Conservation (phyloP, 345 rosid genomes). For the Crucihimalaya himalaica region DNA sequence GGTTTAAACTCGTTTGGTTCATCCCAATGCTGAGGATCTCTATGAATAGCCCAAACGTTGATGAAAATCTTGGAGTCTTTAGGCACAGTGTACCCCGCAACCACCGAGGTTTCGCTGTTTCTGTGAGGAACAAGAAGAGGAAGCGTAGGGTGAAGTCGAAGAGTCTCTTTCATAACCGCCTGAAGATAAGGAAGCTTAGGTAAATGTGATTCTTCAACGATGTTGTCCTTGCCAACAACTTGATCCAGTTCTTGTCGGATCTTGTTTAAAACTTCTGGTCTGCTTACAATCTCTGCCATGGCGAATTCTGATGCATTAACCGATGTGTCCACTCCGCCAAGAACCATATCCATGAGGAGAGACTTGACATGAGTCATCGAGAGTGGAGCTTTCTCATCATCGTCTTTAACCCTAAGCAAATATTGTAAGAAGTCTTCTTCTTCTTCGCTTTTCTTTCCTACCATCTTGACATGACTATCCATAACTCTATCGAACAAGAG, state of each 20-base stretch:
- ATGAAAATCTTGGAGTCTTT: slow-evolving; percentile 45
- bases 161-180: slow-evolving; percentile 51
- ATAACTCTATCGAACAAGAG: slow-evolving; percentile 39
- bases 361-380: slow-evolving; percentile 45
- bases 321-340: slow-evolving; percentile 45
- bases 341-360: slow-evolving; percentile 42
- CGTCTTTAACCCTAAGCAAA: slow-evolving; percentile 44
- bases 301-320: slow-evolving; percentile 52
- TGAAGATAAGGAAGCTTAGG: slow-evolving; percentile 45
- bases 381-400: slow-evolving; percentile 39
- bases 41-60: slow-evolving; percentile 56
- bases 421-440: slow-evolving; percentile 56
- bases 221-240: slow-evolving; percentile 46
- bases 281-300: slow-evolving; percentile 50
- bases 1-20: slow-evolving; percentile 50
- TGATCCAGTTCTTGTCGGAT: slow-evolving; percentile 40
- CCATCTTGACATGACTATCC: slow-evolving; percentile 33
- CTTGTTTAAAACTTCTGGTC: slow-evolving; percentile 42
- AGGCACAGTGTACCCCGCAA: slow-evolving; percentile 53
- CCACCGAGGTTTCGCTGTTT: slow-evolving; percentile 38
- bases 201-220: slow-evolving; percentile 55
- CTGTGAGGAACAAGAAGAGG: slow-evolving; percentile 52
- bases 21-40: slow-evolving; percentile 56
- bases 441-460: slow-evolving; percentile 16
- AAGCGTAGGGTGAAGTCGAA: slow-evolving; percentile 54